Evolutionary conservation across 176 grass and related monocot species (phyloP).

Genomic region (Echinochloa phyllopogon): DNA sequence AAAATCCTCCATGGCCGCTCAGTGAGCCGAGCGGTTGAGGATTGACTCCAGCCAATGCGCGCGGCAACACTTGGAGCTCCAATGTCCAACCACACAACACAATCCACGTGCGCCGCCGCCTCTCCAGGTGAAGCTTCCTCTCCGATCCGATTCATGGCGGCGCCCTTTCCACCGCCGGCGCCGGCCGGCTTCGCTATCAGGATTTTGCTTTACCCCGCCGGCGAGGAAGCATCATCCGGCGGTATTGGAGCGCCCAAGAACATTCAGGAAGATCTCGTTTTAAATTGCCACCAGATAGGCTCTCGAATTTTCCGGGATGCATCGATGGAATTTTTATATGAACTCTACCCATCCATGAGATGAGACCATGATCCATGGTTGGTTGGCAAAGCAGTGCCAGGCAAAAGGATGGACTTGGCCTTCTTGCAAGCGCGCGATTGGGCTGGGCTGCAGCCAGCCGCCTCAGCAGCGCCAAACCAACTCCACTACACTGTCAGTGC

Average conservation of each 20-base stretch:
- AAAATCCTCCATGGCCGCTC: neutral
- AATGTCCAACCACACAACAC: neutral
- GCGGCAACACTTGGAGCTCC: neutral
- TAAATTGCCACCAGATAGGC: constrained; percentile 8
- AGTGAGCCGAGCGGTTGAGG: constrained; percentile 3
- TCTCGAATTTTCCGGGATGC: constrained; percentile 15
- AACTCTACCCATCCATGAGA: neutral
- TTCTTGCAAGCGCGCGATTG: neutral
- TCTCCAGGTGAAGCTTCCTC: constrained; percentile 28
- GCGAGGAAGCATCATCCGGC: constrained; percentile 44
- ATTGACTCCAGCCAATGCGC: constrained; percentile 34
- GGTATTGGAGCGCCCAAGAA: constrained; percentile 12
- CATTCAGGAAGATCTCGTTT: constrained; percentile 38
- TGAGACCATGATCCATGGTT: neutral
- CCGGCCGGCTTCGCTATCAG: constrained; percentile 9
- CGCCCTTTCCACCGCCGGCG: constrained; percentile 17
- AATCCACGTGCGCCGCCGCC: neutral
- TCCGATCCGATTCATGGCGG: neutral
- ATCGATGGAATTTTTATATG: neutral
- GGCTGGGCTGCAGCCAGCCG: constrained; percentile 34
- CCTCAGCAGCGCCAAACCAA: constrained; percentile 1
- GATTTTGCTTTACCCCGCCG: constrained; percentile 7
- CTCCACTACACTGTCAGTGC: constrained; percentile 14
- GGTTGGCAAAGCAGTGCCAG: constrained; percentile 20
- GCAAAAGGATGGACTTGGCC: neutral